Base-by-base conservation (phyloP, 495 filamentous ascomycete species). In the Saxispiralis lemnorum region DNA sequence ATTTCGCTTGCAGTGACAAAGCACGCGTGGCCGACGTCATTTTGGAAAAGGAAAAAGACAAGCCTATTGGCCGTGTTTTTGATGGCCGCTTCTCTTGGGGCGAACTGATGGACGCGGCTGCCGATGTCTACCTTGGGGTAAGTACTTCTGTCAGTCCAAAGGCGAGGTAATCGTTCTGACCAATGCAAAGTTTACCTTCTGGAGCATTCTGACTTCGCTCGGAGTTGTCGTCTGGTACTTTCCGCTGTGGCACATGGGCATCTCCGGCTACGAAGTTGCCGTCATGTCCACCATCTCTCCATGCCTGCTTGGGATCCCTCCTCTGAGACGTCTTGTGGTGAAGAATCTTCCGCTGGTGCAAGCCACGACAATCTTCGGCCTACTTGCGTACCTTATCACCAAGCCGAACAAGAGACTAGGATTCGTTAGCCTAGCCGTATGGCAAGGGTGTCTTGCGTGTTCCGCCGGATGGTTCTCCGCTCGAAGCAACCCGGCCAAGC, bases 191-290 rank as follows among this genome's bases (percentile, higher is more conserved):
- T 97, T 84, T 56, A 77, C 92, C 38, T 95, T 95, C 63, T 99
- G 92, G 92, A 83, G 87, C 6, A 78, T 84, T 51, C 67, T 93
- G 49, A 99, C 92, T 44, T 80, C 83, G 40, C 67, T 99, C 40
- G 84, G 81, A 32, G 66, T 96, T 21, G 68, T 79, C 31, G 78
- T 96, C 19, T 99, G 92, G 92, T 99, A 93, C 58, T 99, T 99
- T 56, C 89, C 89, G 13, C 72, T 99, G n/a, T 99, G 92, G 92
- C 76, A 95, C 59, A 96, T 99, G 92, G 92, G 92, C 45, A 86
- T 99, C 47, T 99, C 92, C 7, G 92, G 92, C 44, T 95, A 93
- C 51, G 92, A 99, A 63, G 78, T 78, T 19, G 67, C 88, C 47
- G 75, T 99, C 59, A 75, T 93, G 71, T 70, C 70, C 48, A 86